phyloP scores from a whole-genome alignment of 2,329 filamentous ascomycete species.

The Penicillium corylophilum region DNA sequence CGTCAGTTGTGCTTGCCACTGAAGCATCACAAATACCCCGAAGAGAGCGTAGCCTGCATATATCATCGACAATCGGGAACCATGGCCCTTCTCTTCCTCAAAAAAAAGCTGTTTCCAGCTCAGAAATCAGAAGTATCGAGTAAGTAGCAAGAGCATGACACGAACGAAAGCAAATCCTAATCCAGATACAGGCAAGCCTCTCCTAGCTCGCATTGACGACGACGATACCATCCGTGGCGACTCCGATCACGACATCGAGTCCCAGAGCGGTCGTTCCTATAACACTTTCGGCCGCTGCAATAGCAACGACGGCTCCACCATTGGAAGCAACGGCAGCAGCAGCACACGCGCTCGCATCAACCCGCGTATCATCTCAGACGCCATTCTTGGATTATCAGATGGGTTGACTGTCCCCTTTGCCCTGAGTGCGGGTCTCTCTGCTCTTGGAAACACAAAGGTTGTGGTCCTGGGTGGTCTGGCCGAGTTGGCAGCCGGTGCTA shows the following conservation, averaged over 20 bases:
- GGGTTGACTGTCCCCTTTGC: constrained; percentile 79
- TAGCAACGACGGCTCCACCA: constrained; percentile 24
- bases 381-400: constrained; percentile 74
- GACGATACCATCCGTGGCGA: constrained; percentile 23
- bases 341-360: constrained; percentile 37
- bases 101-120: constrained; percentile 36
- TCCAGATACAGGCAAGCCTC: constrained; percentile 29
- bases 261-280: constrained; percentile 32
- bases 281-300: constrained; percentile 31
- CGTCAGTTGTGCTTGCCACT: constrained; percentile 4
- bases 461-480: constrained; percentile 73
- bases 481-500: constrained; percentile 71
- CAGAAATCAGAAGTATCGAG: constrained; percentile 16
- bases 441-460: constrained; percentile 62
- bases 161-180: constrained; percentile 5
- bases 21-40: not conserved
- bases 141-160: constrained; percentile 2
- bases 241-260: constrained; percentile 33
- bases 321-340: constrained; percentile 17
- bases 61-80: constrained; percentile 3
- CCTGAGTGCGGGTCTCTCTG: constrained; percentile 66
- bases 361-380: constrained; percentile 53
- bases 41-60: not conserved
- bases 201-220: constrained; percentile 29
- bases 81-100: constrained; percentile 42